Conservation (phyloP, 2,329 filamentous ascomycete genomes). For the Ceratocystiopsis brevicomis region DNA sequence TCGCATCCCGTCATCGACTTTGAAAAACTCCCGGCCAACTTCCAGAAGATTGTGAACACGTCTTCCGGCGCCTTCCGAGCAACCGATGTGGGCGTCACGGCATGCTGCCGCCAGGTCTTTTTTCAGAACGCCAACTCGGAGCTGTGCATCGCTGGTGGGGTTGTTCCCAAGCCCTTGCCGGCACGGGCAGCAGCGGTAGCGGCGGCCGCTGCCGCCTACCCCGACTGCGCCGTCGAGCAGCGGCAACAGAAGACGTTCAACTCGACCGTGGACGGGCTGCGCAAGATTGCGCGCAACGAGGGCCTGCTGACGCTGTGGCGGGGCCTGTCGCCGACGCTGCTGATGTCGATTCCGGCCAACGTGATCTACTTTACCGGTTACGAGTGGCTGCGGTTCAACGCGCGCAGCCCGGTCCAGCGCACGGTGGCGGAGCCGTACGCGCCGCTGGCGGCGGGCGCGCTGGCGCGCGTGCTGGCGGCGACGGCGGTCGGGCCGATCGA, state of each 20-base stretch:
- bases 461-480: constrained; percentile 63
- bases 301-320: constrained; percentile 76
- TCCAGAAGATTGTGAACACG: constrained; percentile 36
- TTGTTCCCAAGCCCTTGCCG: constrained; percentile 27
- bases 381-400: constrained; percentile 71
- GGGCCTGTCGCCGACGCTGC: constrained; percentile 77
- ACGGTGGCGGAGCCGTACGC: constrained; percentile 49
- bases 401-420: constrained; percentile 49
- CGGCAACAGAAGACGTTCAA: constrained; percentile 67
- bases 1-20: constrained; percentile 17
- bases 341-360: constrained; percentile 88
- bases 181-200: constrained; percentile 30
- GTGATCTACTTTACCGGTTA: constrained; percentile 99
- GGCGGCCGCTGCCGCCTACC: constrained; percentile 25
- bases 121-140: constrained; percentile 77
- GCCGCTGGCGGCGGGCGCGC: constrained; percentile 56
- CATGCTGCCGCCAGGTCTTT: constrained; percentile 93
- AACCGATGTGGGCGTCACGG: constrained; percentile 70
- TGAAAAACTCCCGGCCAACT: constrained; percentile 27
- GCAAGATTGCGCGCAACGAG: constrained; percentile 90
- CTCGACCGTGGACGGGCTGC: constrained; percentile 77
- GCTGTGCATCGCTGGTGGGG: constrained; percentile 50
- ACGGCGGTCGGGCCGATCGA: constrained; percentile 77
- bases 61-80: constrained; percentile 51
- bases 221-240: constrained; percentile 72